These are phyloP conservation scores for Phytophthora ohioensis DNA, from an alignment of 352 stramenopile species.

Conservation along the genomic window DNA sequence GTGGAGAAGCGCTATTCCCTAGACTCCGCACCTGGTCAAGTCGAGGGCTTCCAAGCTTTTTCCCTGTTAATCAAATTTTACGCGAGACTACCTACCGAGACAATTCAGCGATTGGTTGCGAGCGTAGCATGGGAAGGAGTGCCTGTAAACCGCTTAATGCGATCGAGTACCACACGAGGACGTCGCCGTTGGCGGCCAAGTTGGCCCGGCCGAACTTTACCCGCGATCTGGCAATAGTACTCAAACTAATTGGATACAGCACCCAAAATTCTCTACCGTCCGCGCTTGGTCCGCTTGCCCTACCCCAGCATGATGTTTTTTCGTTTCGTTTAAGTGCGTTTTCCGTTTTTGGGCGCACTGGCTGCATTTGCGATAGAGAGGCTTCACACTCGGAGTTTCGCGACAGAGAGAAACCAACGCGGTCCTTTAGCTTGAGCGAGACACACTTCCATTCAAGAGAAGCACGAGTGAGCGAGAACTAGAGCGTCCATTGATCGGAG, in stretches of 20 bases:
- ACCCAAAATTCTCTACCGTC: constrained; percentile 28
- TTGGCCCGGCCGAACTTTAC: background rate
- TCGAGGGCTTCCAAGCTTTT: no score
- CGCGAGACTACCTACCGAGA: no score
- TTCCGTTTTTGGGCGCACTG: constrained; percentile 22
- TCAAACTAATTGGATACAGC: constrained; percentile 8
- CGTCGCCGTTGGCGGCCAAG: no score
- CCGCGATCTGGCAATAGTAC: background rate
- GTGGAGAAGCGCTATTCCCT: no score
- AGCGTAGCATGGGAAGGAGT: no score
- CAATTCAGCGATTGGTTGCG: no score
- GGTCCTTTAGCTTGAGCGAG: background rate
- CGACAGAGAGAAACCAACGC: constrained; percentile 36
- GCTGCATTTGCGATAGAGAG: constrained; percentile 36
- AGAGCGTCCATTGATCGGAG: constrained; percentile 7
- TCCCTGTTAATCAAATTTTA: no score
- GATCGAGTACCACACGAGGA: no score
- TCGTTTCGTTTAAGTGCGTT: constrained; percentile 2
- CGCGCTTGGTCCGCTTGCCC: constrained; percentile 38
- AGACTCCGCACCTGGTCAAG: no score
- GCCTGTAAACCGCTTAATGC: no score
- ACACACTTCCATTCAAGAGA: constrained; percentile 42
- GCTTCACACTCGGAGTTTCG: constrained; percentile 37
- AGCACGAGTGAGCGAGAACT: constrained; percentile 44
- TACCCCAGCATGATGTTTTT: constrained; percentile 13